These are phyloP conservation scores for Penicillium canescens DNA, from an alignment of 495 filamentous ascomycete genomes.

Conservation along the genomic window DNA sequence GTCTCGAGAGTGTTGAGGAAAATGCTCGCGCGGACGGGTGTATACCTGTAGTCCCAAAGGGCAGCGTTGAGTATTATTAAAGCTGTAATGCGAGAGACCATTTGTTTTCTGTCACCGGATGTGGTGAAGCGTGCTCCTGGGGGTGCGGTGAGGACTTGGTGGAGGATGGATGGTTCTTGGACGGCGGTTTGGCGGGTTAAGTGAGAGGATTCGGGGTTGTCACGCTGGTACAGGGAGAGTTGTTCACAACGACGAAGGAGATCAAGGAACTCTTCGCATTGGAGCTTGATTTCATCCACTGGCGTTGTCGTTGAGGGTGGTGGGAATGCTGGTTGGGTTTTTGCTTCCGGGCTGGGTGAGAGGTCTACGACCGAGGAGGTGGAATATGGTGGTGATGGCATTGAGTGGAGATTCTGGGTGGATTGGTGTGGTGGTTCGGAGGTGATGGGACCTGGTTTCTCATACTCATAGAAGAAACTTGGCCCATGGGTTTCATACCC, in stretches of 20 bases:
- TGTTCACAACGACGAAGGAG: constrained; percentile 40
- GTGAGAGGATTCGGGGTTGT: constrained; percentile 14
- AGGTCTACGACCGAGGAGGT: constrained; percentile 16
- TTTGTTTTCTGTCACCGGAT: constrained; percentile 38
- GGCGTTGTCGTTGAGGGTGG: constrained; percentile 6
- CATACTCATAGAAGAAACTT: constrained; percentile 35
- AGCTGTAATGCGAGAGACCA: constrained; percentile 32
- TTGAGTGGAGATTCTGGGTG: constrained; percentile 7
- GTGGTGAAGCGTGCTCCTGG: constrained; percentile 29
- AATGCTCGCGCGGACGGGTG: constrained; percentile 19
- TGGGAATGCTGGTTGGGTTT: not conserved
- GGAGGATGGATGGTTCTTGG: constrained; percentile 23
- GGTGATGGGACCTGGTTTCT: not conserved
- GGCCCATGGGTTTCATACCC: constrained; percentile 38
- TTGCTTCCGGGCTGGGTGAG: constrained; percentile 4
- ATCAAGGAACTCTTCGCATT: constrained; percentile 39
- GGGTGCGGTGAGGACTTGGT: constrained; percentile 33
- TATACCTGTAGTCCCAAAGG: constrained; percentile 43
- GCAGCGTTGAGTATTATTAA: constrained; percentile 41
- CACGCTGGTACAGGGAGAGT: constrained; percentile 29
- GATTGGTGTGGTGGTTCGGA: constrained; percentile 1
- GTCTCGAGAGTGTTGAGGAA: constrained; percentile 36
- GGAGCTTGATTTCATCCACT: constrained; percentile 32
- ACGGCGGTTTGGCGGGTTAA: constrained; percentile 29
- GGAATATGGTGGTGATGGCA: constrained; percentile 27